These are phyloP conservation scores for Ceratopteris richardii DNA, from an alignment of 75 land plant species.

Conservation along the genomic window DNA sequence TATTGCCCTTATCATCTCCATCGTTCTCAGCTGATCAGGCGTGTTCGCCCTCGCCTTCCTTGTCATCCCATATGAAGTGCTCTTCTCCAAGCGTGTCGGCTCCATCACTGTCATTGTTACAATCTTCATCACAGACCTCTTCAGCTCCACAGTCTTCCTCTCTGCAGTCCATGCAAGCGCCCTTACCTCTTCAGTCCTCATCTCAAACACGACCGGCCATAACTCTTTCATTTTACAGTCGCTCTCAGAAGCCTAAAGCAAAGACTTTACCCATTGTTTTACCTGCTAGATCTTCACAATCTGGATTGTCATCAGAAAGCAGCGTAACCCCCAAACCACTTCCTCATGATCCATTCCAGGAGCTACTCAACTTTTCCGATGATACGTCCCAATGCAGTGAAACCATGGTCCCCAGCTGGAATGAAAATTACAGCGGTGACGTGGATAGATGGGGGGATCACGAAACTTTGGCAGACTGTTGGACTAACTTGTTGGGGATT, in stretches of 20 bases:
- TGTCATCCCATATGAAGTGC: too few species aligned
- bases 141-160: too few species aligned
- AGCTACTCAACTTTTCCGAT: neutral
- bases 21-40: neutral
- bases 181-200: neutral
- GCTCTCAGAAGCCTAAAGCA: neutral
- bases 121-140: neutral
- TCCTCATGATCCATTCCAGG: neutral
- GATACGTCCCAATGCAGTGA: neutral
- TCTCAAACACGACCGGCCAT: neutral
- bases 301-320: neutral
- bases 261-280: neutral
- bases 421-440: neutral
- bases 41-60: too few species aligned
- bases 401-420: neutral
- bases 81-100: too few species aligned
- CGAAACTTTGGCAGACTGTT: neutral
- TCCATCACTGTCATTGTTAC: neutral
- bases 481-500: neutral
- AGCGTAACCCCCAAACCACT: neutral
- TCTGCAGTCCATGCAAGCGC: too few species aligned
- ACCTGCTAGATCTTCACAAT: neutral
- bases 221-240: neutral
- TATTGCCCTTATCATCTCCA: conserved; percentile 1
- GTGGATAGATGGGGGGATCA: neutral